Evolutionary conservation across 176 grass and related monocot species (phyloP).

Genomic region (Eleusine coracana): DNA sequence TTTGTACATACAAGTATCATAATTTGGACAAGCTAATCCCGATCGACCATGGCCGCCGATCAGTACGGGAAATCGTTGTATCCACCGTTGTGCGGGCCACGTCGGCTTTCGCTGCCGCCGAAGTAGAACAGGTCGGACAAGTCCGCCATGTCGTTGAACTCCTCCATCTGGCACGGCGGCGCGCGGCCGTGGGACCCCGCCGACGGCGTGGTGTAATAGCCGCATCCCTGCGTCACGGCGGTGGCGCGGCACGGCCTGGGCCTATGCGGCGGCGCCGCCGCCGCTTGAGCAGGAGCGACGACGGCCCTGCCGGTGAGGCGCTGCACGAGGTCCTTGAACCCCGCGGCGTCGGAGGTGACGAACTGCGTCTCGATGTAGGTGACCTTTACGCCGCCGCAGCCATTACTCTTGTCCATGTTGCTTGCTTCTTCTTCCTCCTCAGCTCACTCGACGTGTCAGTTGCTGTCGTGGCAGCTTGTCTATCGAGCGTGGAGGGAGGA

Average conservation of each 20-base stretch:
- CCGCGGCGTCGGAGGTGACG: conserved; percentile 48
- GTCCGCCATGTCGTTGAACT: not conserved
- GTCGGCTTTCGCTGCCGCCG: not conserved
- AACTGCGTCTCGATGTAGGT: conserved; percentile 59
- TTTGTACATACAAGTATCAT: not conserved
- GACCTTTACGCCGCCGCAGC: conserved; percentile 40
- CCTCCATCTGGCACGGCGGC: not conserved
- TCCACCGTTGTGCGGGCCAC: not conserved
- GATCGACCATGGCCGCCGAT: not conserved
- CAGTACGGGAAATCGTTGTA: not conserved
- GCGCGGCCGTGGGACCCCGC: not conserved
- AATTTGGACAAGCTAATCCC: not conserved
- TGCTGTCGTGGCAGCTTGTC: not conserved
- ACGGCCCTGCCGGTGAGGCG: conserved; percentile 44
- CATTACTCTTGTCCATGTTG: not conserved
- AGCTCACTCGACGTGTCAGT: too few relatives aligned
- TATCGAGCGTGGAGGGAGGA: not conserved
- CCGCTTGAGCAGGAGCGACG: not conserved
- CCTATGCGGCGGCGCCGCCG: not conserved
- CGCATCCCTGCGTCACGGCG: not conserved
- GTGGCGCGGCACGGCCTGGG: not conserved
- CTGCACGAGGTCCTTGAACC: conserved; percentile 65
- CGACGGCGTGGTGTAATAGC: not conserved
- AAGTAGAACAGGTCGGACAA: conserved; percentile 2
- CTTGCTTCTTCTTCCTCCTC: not conserved